phyloP scores from a whole-genome alignment of 805 yeast species.

The Brettanomyces anomalus region DNA sequence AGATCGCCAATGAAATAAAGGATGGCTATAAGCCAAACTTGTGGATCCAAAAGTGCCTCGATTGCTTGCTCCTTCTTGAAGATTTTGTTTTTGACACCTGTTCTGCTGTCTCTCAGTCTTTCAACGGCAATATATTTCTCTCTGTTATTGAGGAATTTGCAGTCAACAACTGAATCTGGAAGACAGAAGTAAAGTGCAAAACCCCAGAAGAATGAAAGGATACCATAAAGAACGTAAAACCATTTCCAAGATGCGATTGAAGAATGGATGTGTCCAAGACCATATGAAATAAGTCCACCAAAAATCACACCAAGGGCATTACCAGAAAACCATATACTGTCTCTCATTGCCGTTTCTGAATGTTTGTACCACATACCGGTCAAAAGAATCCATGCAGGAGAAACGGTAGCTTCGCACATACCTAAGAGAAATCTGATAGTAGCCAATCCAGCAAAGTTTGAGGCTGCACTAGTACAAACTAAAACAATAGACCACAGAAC shows the following conservation, averaged over 20 bases:
- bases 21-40: conserved; percentile 39
- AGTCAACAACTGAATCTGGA: conserved; percentile 35
- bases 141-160: conserved; percentile 33
- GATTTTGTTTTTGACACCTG: conserved; percentile 35
- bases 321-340: conserved; percentile 32
- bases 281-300: conserved; percentile 46
- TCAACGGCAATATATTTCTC: conserved; percentile 38
- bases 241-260: conserved; percentile 49
- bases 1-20: conserved; percentile 36
- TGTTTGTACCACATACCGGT: conserved; percentile 50
- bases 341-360: conserved; percentile 29
- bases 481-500: conserved; percentile 54
- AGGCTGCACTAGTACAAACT: conserved; percentile 37
- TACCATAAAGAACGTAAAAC: conserved; percentile 49
- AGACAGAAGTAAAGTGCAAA: conserved; percentile 17
- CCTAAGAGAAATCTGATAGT: conserved; percentile 41
- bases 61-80: conserved; percentile 46
- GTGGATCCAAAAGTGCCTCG: conserved; percentile 46
- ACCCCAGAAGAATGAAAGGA: conserved; percentile 33
- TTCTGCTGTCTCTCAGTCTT: conserved; percentile 33
- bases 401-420: conserved; percentile 41
- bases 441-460: conserved; percentile 35
- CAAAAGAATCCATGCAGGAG: conserved; percentile 48
- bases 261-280: conserved; percentile 31
- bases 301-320: conserved; percentile 35